Percentiles rank a stretch among this genome's conserved stretches.
Conservation (phyloP, 164 flowering plant species). For the Paratinospora sagittata region DNA sequence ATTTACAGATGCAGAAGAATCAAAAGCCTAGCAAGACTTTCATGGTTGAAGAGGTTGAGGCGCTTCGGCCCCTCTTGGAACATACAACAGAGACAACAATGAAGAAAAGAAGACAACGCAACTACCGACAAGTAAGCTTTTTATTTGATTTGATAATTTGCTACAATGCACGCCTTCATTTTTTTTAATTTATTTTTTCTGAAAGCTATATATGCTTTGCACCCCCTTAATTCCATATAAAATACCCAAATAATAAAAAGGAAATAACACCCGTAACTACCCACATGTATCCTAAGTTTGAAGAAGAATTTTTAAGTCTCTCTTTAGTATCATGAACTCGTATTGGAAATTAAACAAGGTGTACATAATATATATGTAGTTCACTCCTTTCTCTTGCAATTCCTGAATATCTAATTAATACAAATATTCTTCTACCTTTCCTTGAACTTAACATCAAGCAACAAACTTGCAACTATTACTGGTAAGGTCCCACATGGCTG, state of each 20-base stretch:
- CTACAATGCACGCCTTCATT: background rate
- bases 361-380: too few species aligned
- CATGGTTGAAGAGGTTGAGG: too few species aligned
- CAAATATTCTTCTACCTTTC: background rate
- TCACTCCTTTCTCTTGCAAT: too few species aligned
- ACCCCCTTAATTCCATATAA: background rate
- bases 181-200: too few species aligned
- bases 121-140: background rate
- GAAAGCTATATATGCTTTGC: too few species aligned
- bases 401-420: background rate
- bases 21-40: too few species aligned
- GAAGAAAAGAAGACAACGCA: background rate
- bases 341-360: too few species aligned
- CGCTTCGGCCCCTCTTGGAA: too few species aligned
- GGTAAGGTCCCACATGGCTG: slow-evolving; percentile 37
- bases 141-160: background rate
- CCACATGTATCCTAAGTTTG: background rate
- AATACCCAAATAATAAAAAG: background rate
- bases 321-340: too few species aligned
- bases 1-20: too few species aligned
- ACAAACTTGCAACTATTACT: slow-evolving; percentile 22
- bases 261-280: background rate
- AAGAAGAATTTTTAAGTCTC: background rate
- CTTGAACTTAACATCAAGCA: slow-evolving; percentile 3
- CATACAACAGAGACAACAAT: background rate